Base-by-base conservation (phyloP, 2,329 filamentous ascomycete species). In the Claviceps digitariae region DNA sequence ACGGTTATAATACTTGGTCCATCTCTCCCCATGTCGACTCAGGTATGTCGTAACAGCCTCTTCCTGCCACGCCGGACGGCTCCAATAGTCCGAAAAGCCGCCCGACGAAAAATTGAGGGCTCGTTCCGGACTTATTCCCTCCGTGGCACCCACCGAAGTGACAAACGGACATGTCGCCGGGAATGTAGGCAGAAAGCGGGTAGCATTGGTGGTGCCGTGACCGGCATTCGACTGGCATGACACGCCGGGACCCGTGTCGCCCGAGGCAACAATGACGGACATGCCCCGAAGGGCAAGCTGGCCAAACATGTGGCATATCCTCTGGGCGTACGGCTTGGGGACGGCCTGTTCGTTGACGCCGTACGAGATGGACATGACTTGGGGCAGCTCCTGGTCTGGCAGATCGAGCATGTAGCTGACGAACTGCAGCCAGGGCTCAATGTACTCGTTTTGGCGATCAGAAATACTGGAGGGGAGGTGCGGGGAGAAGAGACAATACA, bases 281-380 rank as follows among this genome's bases (percentile, higher is more conserved):
- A 86, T 78, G 34, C 84, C 84, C 12, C 84, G 78, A 1, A 78
- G 74, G 23, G 81, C 82, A 5, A 88, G 75, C 56, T 84, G 79
- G 34, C 74, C 74, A 66, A 86, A 86, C 21, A 80, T 75, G 53
- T 77, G 72, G 60, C 77, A 75, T 13, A 71, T 64, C 12, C 67
- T 66, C 13, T 60, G 71, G 8, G 80, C 76, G 62, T 86, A 86
- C 3, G 72, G 68, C 23, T 67, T 66, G 0, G 82, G 81, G 0
- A 87, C 70, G 3, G 74, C 76, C 63, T 83, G 81, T 62, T 88
- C 84, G 48, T 82, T 74, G 58, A 86, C 82, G 27, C 82, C 83
- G 61, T 87, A 88, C 0, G 83, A 87, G n/a, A 82, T 84, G 43
- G 75, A 77, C 44, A 88, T 72, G 20, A 86, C 78, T 3, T 78